These are phyloP conservation scores for Ostreobium quekettii DNA, from an alignment of 139 green algal species.

Conservation along the genomic window DNA sequence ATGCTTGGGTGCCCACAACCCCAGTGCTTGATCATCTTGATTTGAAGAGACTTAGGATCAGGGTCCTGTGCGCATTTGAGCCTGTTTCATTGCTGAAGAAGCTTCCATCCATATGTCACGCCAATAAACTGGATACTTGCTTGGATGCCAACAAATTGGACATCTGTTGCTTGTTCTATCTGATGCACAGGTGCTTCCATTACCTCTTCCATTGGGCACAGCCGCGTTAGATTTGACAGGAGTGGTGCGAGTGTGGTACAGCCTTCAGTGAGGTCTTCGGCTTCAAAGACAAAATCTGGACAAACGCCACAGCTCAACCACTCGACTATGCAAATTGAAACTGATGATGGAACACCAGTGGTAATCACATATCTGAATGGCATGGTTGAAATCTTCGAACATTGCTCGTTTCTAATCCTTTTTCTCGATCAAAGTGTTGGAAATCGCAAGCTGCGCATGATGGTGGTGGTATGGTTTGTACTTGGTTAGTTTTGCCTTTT, in stretches of 20 bases:
- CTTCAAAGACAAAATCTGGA: background rate
- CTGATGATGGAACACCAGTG: constrained; percentile 4
- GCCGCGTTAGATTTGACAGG: background rate
- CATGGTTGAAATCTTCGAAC: background rate
- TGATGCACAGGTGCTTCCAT: no score
- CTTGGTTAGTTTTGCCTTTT: no score
- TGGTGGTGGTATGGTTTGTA: no score
- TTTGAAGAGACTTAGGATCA: no score
- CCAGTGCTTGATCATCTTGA: no score
- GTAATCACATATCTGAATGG: background rate
- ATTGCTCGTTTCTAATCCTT: background rate
- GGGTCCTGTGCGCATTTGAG: background rate
- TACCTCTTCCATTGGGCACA: background rate
- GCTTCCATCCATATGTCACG: background rate
- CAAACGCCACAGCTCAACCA: background rate
- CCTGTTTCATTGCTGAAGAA: background rate
- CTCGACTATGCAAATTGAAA: background rate
- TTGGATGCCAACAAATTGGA: no score
- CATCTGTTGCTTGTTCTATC: no score
- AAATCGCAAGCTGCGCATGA: no score
- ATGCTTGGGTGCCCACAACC: no score
- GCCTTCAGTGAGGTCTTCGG: background rate
- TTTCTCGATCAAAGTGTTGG: constrained; percentile 8
- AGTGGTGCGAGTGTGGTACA: background rate
- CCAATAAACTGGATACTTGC: background rate